phyloP scores from a whole-genome alignment of 192 early-diverging fungal species.

The Funneliformis mosseae region DNA sequence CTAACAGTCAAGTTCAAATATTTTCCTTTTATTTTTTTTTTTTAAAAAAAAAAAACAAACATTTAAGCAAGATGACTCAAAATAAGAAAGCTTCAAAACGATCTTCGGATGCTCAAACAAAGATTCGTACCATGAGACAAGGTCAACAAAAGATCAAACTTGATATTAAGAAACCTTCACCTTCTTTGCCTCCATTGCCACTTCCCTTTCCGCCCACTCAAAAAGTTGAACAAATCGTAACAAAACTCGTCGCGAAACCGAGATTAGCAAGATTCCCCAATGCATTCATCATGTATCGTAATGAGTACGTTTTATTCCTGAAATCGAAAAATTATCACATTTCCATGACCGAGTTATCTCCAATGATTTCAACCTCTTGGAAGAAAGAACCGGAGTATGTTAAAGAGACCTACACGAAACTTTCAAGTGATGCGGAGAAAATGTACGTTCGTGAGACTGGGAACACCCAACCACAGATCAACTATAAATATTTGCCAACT shows the following conservation, averaged over 20 bases:
- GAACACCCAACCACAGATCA: not conserved
- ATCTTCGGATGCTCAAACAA: not conserved
- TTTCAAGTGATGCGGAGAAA: conserved; percentile 14
- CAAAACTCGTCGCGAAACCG: not conserved
- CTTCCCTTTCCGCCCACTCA: conserved; percentile 13
- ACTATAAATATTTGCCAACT: not conserved
- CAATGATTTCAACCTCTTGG: conserved; percentile 28
- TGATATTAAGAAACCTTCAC: not conserved
- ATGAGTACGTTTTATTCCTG: conserved; percentile 8
- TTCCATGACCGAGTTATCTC: conserved; percentile 9
- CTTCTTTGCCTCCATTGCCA: not conserved
- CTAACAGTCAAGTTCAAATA: too few species aligned
- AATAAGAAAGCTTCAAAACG: not conserved
- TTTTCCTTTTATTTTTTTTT: too few species aligned
- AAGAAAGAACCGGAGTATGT: conserved; percentile 7
- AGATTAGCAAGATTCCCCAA: conserved; percentile 21
- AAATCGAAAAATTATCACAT: conserved; percentile 7
- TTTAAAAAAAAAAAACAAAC: too few species aligned
- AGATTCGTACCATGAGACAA: not conserved
- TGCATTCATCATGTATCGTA: conserved; percentile 29
- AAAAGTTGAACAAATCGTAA: not conserved
- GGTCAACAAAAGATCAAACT: not conserved
- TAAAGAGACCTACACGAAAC: conserved; percentile 12
- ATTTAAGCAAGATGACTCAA: not conserved
- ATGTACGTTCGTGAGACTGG: not conserved